Evolutionary conservation across 441 rosid genomes (phyloP), one percentile per base, ranked within the genome.

Genomic region (Flueggea neowawraea): DNA sequence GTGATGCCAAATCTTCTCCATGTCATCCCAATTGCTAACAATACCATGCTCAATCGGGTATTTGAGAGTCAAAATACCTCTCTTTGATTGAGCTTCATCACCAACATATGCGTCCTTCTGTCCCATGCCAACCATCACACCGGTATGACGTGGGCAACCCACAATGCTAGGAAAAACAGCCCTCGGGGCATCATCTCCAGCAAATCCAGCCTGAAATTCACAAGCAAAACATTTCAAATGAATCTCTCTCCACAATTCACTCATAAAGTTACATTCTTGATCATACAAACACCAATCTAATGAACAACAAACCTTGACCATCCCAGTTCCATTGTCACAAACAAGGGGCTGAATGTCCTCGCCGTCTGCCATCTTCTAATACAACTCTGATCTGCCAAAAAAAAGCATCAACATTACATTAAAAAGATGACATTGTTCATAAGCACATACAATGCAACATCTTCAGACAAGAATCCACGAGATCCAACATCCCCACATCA

Each of bases 1-100:
- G n/a, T 87, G 95, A 81, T 90, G 97, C 97, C 97, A 90, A 17
- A 90, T 90, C 91, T 90, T 90, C 69, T 91, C 96, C 97, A 91
- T 91, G 63, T 91, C 98, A 74, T 89, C 98, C 98, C 95, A 88
- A 70, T 92, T 89, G 78, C 82, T 92, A 22, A 92, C 96, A 64
- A 89, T 89, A 69, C 91, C 96, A 54, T 91, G 98, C 77, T 91
- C 98, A 32, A 88, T 91, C 2, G 97, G 97, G 78, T 91, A 91
- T 64, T 91, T 91, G 68, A 91, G 58, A 39, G 96, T 87, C 11
- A 91, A 78, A 73, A 91, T 87, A 80, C 96, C 97, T 72, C 95
- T 75, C 68, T 87, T 89, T 5, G 97, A 91, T 60, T 91, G 97
- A 72, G 97, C 97, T 80, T 87, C 96, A 55, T 88, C 97, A 63